Evolutionary conservation across 495 filamentous ascomycete species (phyloP).

Genomic region (Xylaria cubensis): DNA sequence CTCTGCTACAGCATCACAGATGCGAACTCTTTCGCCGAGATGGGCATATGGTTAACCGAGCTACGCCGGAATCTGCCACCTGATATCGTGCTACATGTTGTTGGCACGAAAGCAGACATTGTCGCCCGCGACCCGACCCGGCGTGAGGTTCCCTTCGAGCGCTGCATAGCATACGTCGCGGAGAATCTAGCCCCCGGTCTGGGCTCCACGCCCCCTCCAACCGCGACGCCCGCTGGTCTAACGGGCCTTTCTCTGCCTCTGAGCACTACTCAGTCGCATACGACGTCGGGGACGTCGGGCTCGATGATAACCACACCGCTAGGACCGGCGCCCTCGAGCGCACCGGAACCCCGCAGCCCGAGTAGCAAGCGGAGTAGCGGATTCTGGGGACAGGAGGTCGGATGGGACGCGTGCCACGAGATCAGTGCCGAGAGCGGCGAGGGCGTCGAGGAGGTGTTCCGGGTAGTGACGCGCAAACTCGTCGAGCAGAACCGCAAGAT

Average conservation of each 20-base stretch:
- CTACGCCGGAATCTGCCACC: slow-evolving; percentile 70
- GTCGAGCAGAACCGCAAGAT: slow-evolving; percentile 87
- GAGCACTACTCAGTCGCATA: slow-evolving; percentile 33
- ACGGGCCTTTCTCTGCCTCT: slow-evolving; percentile 29
- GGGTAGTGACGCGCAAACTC: slow-evolving; percentile 91
- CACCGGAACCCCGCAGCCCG: slow-evolving; percentile 63
- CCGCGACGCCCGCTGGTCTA: slow-evolving; percentile 52
- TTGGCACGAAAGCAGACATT: slow-evolving; percentile 93
- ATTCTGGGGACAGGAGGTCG: slow-evolving; percentile 90
- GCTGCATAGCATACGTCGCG: slow-evolving; percentile 92
- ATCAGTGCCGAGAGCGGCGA: slow-evolving; percentile 94
- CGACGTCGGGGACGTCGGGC: slow-evolving; percentile 35
- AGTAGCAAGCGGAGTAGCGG: slow-evolving; percentile 80
- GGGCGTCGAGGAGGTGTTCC: slow-evolving; percentile 96
- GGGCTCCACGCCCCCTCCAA: slow-evolving; percentile 69
- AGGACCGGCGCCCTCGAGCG: slow-evolving; percentile 36
- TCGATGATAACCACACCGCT: slow-evolving; percentile 27
- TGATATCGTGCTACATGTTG: slow-evolving; percentile 92
- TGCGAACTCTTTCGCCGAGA: slow-evolving; percentile 84
- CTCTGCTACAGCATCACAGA: slow-evolving; percentile 94
- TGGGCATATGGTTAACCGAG: slow-evolving; percentile 90
- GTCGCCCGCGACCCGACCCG: slow-evolving; percentile 78
- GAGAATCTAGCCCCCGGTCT: slow-evolving; percentile 79
- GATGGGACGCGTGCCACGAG: slow-evolving; percentile 97
- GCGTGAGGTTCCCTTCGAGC: slow-evolving; percentile 88